Base-by-base conservation (phyloP, 495 filamentous ascomycete species). In the Halenospora varia region DNA sequence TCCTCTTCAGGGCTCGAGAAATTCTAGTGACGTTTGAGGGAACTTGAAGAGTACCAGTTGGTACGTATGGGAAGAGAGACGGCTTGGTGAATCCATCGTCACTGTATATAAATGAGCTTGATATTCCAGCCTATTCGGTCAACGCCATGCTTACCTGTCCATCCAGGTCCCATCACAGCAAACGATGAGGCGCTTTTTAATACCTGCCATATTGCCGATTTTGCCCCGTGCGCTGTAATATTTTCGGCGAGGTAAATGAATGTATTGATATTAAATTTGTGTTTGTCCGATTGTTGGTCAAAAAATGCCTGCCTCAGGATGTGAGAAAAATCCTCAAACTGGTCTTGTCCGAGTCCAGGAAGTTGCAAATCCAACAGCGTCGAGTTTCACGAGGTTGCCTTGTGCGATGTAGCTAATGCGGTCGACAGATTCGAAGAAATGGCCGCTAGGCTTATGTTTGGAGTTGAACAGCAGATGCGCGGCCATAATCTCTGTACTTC, bases 21-120 rank as follows among this genome's bases (percentile, higher is more conserved):
- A 81, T 73, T 8, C 77, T 72, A 17, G 77, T 82, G 40, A 82
- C 77, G 55, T 81, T 81, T 3, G 59, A 61, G 8, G 62, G 62
- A 46, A 62, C 39, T 41, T 62, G 63, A 23, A 62, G 53, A 9
- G 56, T 56, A 15, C 53, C 63, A 11, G 56, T 61, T 23, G 62
- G 62, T 0, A 59, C 54, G 42, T 65, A 65, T 39, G 62, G 62
- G 56, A 65, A 57, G 10, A 66, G 51, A 11, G 56, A 57, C 9
- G 63, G 62, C 20, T 61, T 61, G n/a, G 55, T 29, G 24, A 51
- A 65, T 15, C 62, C 62, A 45, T 61, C 62, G 46, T 65, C 59
- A 46, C 62, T 64, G 41, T 10, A 13, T 24, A n/a, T 10, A 45
- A n/a, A 17, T n/a, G 8, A 45, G 42, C 42, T 6, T 20, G 13